A percentile compares a stretch with the other conserved stretches of the same genome.
These are phyloP conservation scores for Cyclospora cayetanensis DNA, from an alignment of 169 alveolate genomes.

Conservation along the genomic window DNA sequence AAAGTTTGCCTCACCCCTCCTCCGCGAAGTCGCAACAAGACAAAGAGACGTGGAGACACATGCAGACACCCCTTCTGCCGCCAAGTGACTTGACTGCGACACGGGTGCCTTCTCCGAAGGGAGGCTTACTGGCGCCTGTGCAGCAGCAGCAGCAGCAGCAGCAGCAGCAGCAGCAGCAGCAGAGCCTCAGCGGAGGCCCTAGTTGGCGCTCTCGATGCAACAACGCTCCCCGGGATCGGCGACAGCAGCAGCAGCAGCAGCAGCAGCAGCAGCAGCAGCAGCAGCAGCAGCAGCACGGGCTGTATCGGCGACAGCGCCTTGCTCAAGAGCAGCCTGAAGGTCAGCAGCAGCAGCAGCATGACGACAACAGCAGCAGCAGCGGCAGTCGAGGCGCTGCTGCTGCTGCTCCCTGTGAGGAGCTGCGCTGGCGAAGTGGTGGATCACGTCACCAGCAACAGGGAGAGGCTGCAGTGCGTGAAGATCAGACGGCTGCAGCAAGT, in stretches of 20 bases:
- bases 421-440: not conserved
- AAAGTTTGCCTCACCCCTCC: no score
- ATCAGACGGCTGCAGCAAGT: slow-evolving; percentile 6
- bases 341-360: slow-evolving; percentile 18
- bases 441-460: slow-evolving; percentile 20
- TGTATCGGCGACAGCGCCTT: not conserved
- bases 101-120: not conserved
- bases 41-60: not conserved
- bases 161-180: slow-evolving; percentile 26
- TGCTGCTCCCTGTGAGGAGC: slow-evolving; percentile 28
- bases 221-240: not conserved
- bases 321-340: not conserved
- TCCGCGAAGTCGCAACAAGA: not conserved
- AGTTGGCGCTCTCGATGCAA: slow-evolving; percentile 11
- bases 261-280: slow-evolving; percentile 24
- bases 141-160: slow-evolving; percentile 35
- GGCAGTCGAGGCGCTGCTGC: not conserved
- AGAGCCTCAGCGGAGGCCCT: not conserved
- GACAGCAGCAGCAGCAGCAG: slow-evolving; percentile 31
- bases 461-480: not conserved
- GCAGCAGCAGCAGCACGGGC: slow-evolving; percentile 55
- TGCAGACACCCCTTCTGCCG: no score
- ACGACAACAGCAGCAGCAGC: not conserved
- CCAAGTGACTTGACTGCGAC: not conserved
- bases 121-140: not conserved